Base-by-base conservation (phyloP, 169 alveolate species). In the Perkinsus marinus region DNA sequence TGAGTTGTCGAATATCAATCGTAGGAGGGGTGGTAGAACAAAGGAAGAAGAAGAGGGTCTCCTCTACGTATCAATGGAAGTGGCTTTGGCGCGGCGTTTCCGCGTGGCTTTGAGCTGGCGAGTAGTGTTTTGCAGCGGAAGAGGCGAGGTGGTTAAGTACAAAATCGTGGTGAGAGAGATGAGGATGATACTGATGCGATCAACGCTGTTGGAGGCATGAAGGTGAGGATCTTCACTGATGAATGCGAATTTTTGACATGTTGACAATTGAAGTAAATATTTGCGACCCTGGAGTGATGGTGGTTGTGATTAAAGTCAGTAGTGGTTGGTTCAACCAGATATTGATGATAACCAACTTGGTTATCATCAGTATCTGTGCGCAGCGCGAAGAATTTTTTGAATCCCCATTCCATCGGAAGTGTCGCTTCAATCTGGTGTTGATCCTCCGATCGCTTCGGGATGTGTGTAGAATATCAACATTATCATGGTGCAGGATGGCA, bases 221-320 rank as follows among this genome's bases (percentile, higher is more conserved):
- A 39, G n/a, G 91, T 22, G 37, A 16, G 38, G n/a, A 17, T n/a
- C n/a, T 17, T 39, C 34, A 17, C n/a, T 0, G 39, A 6, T 19
- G 34, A 30, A 7, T n/a, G n/a, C n/a, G n/a, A n/a, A n/a, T n/a
- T n/a, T n/a, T n/a, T n/a, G n/a, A n/a, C n/a, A n/a, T n/a, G n/a
- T n/a, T n/a, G n/a, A n/a, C n/a, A n/a, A n/a, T 39, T 39, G 39
- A 95, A 92, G 97, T 96, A 30, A 96, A 96, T 92, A 95, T 94
- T 92, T 97, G 97, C 68, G 96, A 95, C 43, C 92, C 94, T 68
- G 97, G 97, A 68, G 93, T 92, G 89, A 90, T 96, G 36, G 68
- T 95, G 43, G 95, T 96, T 39, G n/a, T n/a, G n/a, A n/a, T n/a
- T n/a, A n/a, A n/a, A n/a, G n/a, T n/a, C n/a, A n/a, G n/a, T n/a